A percentile compares a stretch with the other conserved stretches of the same genome.
Evolutionary conservation across 2,329 filamentous ascomycete species (phyloP).

Genomic region (Epichloe sylvatica): DNA sequence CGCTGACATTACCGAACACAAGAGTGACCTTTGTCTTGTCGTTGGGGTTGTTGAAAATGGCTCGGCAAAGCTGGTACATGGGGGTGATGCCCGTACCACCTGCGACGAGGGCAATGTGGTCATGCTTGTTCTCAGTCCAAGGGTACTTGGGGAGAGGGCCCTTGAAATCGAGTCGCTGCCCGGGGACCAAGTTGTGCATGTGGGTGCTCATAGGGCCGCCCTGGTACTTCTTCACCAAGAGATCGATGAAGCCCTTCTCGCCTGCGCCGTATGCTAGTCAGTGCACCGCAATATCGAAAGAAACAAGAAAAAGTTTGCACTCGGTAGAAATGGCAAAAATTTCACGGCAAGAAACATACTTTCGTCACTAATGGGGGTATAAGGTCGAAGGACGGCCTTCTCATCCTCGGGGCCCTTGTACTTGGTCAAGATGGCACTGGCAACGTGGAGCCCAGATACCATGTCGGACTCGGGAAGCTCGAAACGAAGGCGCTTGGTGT

Average conservation of each 20-base stretch:
- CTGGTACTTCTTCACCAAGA: slow-evolving; percentile 85
- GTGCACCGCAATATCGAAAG: not conserved
- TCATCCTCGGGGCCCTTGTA: slow-evolving; percentile 71
- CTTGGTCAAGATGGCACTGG: slow-evolving; percentile 84
- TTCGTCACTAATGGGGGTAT: slow-evolving; percentile 85
- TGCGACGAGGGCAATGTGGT: slow-evolving; percentile 76
- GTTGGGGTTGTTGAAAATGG: slow-evolving; percentile 89
- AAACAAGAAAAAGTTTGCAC: too few relatives aligned
- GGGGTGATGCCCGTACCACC: slow-evolving; percentile 94
- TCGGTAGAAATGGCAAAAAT: too few relatives aligned
- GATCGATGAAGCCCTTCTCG: slow-evolving; percentile 65
- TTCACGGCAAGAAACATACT: slow-evolving; percentile 28
- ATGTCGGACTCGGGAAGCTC: slow-evolving; percentile 70
- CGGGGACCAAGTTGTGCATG: slow-evolving; percentile 67
- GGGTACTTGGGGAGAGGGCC: slow-evolving; percentile 89
- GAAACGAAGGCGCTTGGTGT: slow-evolving; percentile 88
- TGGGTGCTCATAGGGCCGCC: slow-evolving; percentile 84
- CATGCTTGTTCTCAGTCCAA: slow-evolving; percentile 84
- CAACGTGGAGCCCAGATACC: slow-evolving; percentile 67
- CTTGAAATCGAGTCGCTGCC: slow-evolving; percentile 81
- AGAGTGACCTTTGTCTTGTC: slow-evolving; percentile 98
- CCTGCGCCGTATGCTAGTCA: slow-evolving; percentile 31
- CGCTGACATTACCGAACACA: slow-evolving; percentile 76
- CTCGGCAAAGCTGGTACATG: slow-evolving; percentile 87
- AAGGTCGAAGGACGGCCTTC: slow-evolving; percentile 81